Percentiles rank a stretch among this genome's conserved stretches.
Evolutionary conservation across 2,329 filamentous ascomycete species (phyloP).

Genomic region (Arthrobotrys sinensis): DNA sequence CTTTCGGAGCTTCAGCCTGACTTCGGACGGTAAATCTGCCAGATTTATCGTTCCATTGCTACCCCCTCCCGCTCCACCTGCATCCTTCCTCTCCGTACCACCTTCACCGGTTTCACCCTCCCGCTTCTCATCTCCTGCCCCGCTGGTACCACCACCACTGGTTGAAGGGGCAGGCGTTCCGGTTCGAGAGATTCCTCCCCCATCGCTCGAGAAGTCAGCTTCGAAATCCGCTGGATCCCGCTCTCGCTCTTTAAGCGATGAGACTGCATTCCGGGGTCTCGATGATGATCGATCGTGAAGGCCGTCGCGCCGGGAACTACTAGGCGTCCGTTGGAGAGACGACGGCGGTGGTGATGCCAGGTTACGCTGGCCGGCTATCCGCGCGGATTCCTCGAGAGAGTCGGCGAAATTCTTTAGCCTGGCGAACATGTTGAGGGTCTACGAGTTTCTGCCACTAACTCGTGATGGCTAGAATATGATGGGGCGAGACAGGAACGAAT

Average conservation of each 20-base stretch:
- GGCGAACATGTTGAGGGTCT: constrained; percentile 47
- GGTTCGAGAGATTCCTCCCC: constrained; percentile 41
- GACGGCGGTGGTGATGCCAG: constrained; percentile 46
- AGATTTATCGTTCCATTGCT: constrained; percentile 39
- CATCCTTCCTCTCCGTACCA: constrained; percentile 52
- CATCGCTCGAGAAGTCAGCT: constrained; percentile 55
- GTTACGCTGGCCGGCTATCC: constrained; percentile 50
- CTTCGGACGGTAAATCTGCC: constrained; percentile 79
- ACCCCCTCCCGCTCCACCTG: constrained; percentile 10
- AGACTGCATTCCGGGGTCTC: constrained; percentile 50
- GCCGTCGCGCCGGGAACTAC: constrained; percentile 48
- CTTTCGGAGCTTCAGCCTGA: constrained; percentile 82
- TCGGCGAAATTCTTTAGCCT: constrained; percentile 58
- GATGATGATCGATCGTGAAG: constrained; percentile 37
- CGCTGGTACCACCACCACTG: constrained; percentile 28
- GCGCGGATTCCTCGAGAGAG: constrained; percentile 60
- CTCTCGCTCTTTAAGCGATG: constrained; percentile 51
- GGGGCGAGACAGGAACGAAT: constrained; percentile 6
- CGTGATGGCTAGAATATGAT: constrained; percentile 34
- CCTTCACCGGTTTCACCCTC: constrained; percentile 52
- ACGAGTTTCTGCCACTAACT: constrained; percentile 35
- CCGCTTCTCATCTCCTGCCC: constrained; percentile 54
- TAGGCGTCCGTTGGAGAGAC: constrained; percentile 42
- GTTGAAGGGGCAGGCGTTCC: constrained; percentile 52
- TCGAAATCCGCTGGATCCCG: constrained; percentile 61